Conservation (phyloP, 768 basidiomycete species). For the Mycena albidolilacea region DNA sequence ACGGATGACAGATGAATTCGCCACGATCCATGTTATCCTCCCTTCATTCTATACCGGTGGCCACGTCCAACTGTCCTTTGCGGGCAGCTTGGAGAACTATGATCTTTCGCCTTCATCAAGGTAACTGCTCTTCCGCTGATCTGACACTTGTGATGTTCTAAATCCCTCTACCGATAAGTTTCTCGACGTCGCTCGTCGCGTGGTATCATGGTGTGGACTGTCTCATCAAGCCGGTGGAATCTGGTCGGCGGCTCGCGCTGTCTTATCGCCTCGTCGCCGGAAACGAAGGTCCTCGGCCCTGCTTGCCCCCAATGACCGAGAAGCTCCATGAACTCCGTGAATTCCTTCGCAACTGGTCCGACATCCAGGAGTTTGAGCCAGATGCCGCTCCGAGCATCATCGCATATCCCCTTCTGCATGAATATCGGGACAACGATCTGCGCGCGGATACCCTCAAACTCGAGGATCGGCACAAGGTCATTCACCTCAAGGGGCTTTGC, state of each 20-base stretch:
- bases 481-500: conserved; percentile 36
- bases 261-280: conserved; percentile 32
- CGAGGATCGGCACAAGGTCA: conserved; percentile 39
- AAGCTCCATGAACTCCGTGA: conserved; percentile 34
- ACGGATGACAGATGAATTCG: conserved; percentile 30
- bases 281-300: conserved; percentile 30
- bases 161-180: conserved; percentile 17
- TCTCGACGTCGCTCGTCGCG: conserved; percentile 38
- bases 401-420: conserved; percentile 35
- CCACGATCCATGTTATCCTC: conserved; percentile 38
- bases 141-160: not conserved
- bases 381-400: conserved; percentile 36
- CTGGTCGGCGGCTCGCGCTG: conserved; percentile 39
- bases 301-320: conserved; percentile 35
- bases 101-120: conserved; percentile 39
- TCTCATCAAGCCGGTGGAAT: conserved; percentile 35
- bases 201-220: conserved; percentile 41
- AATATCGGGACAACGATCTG: conserved; percentile 37
- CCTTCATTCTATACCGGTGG: conserved; percentile 38
- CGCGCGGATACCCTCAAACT: conserved; percentile 37
- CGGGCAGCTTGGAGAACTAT: conserved; percentile 36
- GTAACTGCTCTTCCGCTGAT: conserved; percentile 6
- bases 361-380: conserved; percentile 36
- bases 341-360: conserved; percentile 39
- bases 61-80: conserved; percentile 37